These are phyloP conservation scores for Tetrahymena thermophila DNA, from an alignment of 73 alveolate genomes.

Conservation along the genomic window DNA sequence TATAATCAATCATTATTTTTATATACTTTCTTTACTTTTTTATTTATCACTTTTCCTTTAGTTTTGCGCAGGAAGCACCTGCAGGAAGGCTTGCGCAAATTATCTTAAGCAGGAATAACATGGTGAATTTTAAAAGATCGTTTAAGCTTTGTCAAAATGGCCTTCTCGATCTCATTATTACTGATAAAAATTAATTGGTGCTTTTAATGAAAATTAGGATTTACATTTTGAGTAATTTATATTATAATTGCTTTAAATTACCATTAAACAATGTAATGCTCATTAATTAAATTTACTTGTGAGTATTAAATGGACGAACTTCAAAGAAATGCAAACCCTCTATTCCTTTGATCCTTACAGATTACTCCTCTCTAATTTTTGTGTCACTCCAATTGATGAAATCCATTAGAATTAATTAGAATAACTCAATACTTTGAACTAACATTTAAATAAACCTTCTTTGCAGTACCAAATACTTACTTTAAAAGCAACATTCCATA, in stretches of 20 bases:
- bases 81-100: background rate
- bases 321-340: background rate
- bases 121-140: background rate
- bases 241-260: background rate
- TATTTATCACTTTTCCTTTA: background rate
- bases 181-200: background rate
- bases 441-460: background rate
- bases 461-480: background rate
- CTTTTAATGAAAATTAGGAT: background rate
- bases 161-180: background rate
- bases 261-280: background rate
- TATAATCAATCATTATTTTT: background rate
- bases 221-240: background rate
- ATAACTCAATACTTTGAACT: background rate
- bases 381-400: background rate
- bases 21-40: background rate
- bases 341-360: background rate
- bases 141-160: background rate
- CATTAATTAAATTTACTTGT: background rate
- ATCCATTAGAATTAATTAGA: background rate
- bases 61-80: background rate
- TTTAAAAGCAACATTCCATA: background rate
- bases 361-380: background rate
- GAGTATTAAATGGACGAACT: background rate
- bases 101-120: background rate